Evolutionary conservation across 192 early-diverging fungal genomes (phyloP), one percentile per base, ranked within the genome.

Genomic region (Ramicandelaber brevisporus): DNA sequence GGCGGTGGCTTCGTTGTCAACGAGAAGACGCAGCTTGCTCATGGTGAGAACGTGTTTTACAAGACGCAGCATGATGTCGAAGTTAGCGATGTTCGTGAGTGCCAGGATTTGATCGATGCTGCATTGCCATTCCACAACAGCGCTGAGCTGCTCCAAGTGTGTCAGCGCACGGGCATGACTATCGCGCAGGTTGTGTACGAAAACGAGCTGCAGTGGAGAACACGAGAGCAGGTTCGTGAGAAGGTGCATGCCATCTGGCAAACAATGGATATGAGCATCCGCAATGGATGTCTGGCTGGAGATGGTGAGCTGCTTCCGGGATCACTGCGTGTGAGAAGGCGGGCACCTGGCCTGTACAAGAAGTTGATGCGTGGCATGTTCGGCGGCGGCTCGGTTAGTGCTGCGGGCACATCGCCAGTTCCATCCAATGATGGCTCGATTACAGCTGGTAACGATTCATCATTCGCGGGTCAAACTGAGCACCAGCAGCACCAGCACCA

Each of bases 1-100:
- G 85, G 85, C 14, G 84, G 84, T 14, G 89, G 89, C 2, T 95
- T 95, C 60, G 81, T 95, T 4, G 76, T 95, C 22, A 85, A 86
- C 44, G 89, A 87, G 19, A 47, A 68, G 19, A 86, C 84, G 0
- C 67, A 79, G 32, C 37, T 82, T 3, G 70, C 65, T 2, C 68
- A 80, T 25, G 75, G 68, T 29, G 63, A 71, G 31, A 70, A 73
- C 43, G 59, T 67, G 11, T 78, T 53, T 38, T 72, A 60, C 37
- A 45, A 49, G 20, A 16, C 30, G 20, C 48, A 50, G 20, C 33
- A 33, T 12, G 33, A 31, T 25, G 34, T 37, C 6, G 42, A n/a
- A n/a, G n/a, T n/a, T n/a, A n/a, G n/a, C 20, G 55, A 68, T 20
- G 59, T 60, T 24, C 58, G 68, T 34, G 59, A 49, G 3, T 56